A percentile compares a stretch with the other conserved stretches of the same genome.
These are phyloP conservation scores for Barnettozyma sp. DNA, from an alignment of 805 yeast species.

Conservation along the genomic window DNA sequence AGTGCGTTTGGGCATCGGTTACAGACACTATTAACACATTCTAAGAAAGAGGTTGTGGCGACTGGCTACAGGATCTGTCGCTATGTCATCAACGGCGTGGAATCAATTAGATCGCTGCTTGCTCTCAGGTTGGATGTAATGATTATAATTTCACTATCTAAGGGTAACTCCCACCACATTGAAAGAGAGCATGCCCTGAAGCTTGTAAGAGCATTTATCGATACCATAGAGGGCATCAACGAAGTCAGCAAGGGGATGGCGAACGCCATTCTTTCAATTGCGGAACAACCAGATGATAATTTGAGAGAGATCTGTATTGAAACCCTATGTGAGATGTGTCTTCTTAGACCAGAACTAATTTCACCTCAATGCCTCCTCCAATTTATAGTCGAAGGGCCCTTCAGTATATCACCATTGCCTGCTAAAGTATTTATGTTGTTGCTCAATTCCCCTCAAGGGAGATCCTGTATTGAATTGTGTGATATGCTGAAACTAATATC, in stretches of 20 bases:
- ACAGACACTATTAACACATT: conserved; percentile 52
- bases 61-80: conserved; percentile 73
- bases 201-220: conserved; percentile 55
- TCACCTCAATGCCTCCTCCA: conserved; percentile 36
- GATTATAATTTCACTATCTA: conserved; percentile 56
- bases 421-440: conserved; percentile 44
- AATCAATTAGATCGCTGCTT: conserved; percentile 48
- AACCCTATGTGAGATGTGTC: conserved; percentile 44
- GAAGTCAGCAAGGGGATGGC: conserved; percentile 57
- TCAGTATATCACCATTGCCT: conserved; percentile 35
- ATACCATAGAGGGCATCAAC: conserved; percentile 44
- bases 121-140: conserved; percentile 54
- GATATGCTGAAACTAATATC: conserved; percentile 60
- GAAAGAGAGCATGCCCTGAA: conserved; percentile 79
- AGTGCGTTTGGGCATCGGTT: conserved; percentile 51
- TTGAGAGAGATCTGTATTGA: conserved; percentile 45
- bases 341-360: conserved; percentile 38
- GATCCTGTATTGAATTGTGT: conserved; percentile 47
- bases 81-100: conserved; percentile 47
- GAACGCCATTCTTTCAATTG: conserved; percentile 56
- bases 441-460: conserved; percentile 49
- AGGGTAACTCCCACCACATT: conserved; percentile 43
- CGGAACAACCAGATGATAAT: conserved; percentile 48
- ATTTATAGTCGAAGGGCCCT: conserved; percentile 49
- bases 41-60: conserved; percentile 56